Evolutionary conservation across 371 early-diverging fungal genomes (phyloP).

Genomic region (Entomophthora muscae): DNA sequence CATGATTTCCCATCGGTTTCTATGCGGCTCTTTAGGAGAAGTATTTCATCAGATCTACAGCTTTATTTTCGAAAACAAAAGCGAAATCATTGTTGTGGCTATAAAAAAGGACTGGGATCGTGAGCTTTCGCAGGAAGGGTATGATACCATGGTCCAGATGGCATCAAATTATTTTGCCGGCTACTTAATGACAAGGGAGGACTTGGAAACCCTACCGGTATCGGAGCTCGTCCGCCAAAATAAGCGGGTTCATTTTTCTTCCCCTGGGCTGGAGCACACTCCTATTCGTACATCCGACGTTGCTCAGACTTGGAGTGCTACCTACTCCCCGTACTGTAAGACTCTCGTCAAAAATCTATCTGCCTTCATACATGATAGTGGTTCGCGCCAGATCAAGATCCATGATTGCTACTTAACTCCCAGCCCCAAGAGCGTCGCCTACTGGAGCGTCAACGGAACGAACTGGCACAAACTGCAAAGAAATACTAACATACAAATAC

Average conservation of each 20-base stretch:
- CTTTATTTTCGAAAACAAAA: constrained; percentile 6
- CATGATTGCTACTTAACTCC: constrained; percentile 8
- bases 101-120: constrained; percentile 10
- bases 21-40: constrained; percentile 4
- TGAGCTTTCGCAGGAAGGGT: constrained; percentile 3
- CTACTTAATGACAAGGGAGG: background rate
- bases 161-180: background rate
- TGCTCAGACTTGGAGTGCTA: background rate
- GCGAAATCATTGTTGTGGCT: background rate
- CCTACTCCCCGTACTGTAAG: background rate
- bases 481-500: background rate
- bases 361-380: background rate
- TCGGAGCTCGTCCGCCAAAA: background rate
- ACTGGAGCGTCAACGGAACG: background rate
- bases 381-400: background rate
- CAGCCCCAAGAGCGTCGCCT: background rate
- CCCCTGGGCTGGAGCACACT: background rate
- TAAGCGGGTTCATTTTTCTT: constrained; percentile 1
- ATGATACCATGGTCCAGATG: background rate
- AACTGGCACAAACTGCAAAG: constrained; percentile 7
- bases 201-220: background rate
- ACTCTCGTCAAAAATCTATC: background rate
- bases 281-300: background rate
- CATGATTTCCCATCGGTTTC: constrained; percentile 1
- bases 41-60: constrained; percentile 1